These are phyloP conservation scores for Monosporascus sp. DNA, from an alignment of 2,329 filamentous ascomycete genomes.

Conservation along the genomic window DNA sequence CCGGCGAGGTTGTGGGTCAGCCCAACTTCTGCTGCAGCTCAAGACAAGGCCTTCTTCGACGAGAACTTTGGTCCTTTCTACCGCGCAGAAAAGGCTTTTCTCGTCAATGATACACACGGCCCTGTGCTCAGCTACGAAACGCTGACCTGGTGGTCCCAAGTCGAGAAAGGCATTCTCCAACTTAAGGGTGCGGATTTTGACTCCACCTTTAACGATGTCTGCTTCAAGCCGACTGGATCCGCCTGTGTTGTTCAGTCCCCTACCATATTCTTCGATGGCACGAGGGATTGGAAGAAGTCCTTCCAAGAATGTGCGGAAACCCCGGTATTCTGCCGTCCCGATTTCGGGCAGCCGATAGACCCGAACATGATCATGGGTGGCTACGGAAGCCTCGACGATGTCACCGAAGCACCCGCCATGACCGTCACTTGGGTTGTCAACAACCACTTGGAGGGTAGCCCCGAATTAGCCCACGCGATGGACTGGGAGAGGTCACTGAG, in stretches of 20 bases:
- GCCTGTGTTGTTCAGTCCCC: constrained; percentile 91
- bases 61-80: constrained; percentile 92
- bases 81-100: constrained; percentile 84
- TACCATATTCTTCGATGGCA: constrained; percentile 77
- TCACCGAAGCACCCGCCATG: constrained; percentile 71
- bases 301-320: constrained; percentile 70
- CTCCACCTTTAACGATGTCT: constrained; percentile 74
- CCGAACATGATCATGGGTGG: constrained; percentile 83
- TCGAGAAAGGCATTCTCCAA: constrained; percentile 71
- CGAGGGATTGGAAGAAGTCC: constrained; percentile 64
- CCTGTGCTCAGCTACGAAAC: constrained; percentile 87
- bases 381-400: constrained; percentile 58
- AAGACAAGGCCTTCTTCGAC: constrained; percentile 94
- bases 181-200: constrained; percentile 66
- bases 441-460: constrained; percentile 72
- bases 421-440: constrained; percentile 93
- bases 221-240: constrained; percentile 86
- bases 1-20: constrained; percentile 96
- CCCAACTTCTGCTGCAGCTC: constrained; percentile 80
- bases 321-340: constrained; percentile 79
- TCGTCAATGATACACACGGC: constrained; percentile 80
- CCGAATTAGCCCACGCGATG: constrained; percentile 67
- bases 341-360: constrained; percentile 83
- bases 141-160: constrained; percentile 86
- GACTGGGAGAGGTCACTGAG: constrained; percentile 85